These are phyloP conservation scores for Diaporthe citri DNA, from an alignment of 2,329 filamentous ascomycete species.

Conservation along the genomic window DNA sequence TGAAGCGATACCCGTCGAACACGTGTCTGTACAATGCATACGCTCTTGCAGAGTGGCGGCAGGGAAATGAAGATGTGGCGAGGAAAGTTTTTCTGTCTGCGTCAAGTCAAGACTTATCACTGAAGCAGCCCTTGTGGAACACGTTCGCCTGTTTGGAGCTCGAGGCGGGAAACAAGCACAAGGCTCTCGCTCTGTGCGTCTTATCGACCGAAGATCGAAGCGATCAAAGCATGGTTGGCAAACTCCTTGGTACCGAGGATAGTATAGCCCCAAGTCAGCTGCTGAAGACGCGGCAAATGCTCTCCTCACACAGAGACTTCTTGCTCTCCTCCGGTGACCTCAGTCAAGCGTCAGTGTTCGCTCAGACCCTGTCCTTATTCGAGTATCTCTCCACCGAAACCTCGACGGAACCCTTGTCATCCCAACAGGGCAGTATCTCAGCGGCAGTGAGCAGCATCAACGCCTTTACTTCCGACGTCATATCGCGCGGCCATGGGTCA, in stretches of 20 bases:
- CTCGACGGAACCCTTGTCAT: conserved; percentile 58
- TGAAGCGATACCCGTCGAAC: conserved; percentile 77
- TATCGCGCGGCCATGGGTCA: conserved; percentile 49
- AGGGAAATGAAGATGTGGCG: conserved; percentile 69
- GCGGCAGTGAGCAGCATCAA: conserved; percentile 60
- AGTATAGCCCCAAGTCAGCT: conserved; percentile 48
- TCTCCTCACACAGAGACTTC: conserved; percentile 68
- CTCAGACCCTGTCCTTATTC: conserved; percentile 74
- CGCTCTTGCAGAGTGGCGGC: conserved; percentile 76
- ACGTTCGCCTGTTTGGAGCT: conserved; percentile 79
- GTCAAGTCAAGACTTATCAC: conserved; percentile 60
- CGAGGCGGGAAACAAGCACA: conserved; percentile 49
- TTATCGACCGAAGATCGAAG: conserved; percentile 48
- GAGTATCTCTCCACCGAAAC: conserved; percentile 70
- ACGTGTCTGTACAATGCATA: conserved; percentile 83
- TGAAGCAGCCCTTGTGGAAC: conserved; percentile 66
- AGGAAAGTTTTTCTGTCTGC: conserved; percentile 76
- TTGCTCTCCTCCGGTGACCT: conserved; percentile 64
- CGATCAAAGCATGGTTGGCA: not conserved
- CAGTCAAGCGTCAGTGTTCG: conserved; percentile 64
- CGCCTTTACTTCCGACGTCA: conserved; percentile 58
- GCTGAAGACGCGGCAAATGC: conserved; percentile 66
- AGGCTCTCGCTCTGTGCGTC: conserved; percentile 57
- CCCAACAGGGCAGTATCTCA: conserved; percentile 67
- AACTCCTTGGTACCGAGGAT: conserved; percentile 39